These are phyloP conservation scores for Polygonum aviculare DNA, from an alignment of 148 eudicot species.

Conservation along the genomic window DNA sequence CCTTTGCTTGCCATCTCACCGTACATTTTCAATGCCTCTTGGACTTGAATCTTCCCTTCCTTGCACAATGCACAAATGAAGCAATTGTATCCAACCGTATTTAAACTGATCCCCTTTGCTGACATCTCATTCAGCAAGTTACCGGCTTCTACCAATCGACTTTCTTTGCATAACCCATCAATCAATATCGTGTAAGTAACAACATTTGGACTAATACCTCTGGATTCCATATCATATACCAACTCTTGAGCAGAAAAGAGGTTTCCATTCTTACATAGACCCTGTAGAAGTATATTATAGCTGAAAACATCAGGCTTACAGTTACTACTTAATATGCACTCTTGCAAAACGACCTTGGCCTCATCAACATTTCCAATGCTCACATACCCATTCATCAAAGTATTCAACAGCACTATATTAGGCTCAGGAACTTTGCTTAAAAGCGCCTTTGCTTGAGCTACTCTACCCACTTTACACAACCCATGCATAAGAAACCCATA, in stretches of 20 bases:
- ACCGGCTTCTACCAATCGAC: slow-evolving; percentile 51
- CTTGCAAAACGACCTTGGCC: slow-evolving; percentile 51
- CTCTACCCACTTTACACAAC: slow-evolving; percentile 51
- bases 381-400: slow-evolving; percentile 75
- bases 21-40: slow-evolving; percentile 46
- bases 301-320: slow-evolving; percentile 62
- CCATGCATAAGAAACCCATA: slow-evolving; percentile 73
- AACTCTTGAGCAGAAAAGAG: slow-evolving; percentile 46
- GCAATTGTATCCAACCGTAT: slow-evolving; percentile 68
- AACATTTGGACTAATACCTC: slow-evolving; percentile 49
- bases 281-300: slow-evolving; percentile 62
- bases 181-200: slow-evolving; percentile 64
- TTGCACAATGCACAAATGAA: slow-evolving; percentile 63
- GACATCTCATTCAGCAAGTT: slow-evolving; percentile 50
- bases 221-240: slow-evolving; percentile 49
- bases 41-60: slow-evolving; percentile 39
- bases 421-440: slow-evolving; percentile 69
- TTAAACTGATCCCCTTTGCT: slow-evolving; percentile 48
- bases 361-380: slow-evolving; percentile 51
- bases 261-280: slow-evolving; percentile 58
- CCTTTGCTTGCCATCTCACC: slow-evolving; percentile 45
- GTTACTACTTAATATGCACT: slow-evolving; percentile 33
- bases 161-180: slow-evolving; percentile 60
- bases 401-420: slow-evolving; percentile 53
- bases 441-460: slow-evolving; percentile 67